Evolutionary conservation across 495 filamentous ascomycete species (phyloP), one percentile per base, ranked within the genome.

Genomic region (Parathielavia appendiculata): DNA sequence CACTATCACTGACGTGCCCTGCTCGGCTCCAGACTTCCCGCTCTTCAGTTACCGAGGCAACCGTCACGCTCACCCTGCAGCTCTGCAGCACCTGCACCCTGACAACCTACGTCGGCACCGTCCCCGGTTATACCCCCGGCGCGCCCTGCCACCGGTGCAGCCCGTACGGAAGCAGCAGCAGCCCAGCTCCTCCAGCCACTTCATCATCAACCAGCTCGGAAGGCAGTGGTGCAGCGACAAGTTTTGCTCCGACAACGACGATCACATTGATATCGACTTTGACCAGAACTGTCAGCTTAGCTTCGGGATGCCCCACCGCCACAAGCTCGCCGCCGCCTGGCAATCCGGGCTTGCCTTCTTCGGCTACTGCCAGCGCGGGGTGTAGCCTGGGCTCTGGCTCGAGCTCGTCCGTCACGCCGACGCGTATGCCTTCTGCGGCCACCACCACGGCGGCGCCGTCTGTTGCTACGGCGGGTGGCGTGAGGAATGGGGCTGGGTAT

Each of bases 91-190:
- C 62, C 36, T 72, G 69, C 58, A 43, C 61, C 0, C 48, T 57
- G 7, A 59, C 68, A 0, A 69, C 61, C 4, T 69, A 69, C 50
- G 56, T 62, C 22, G 68, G 68, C 8, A 63, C 66, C 5, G 63
- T 72, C 1, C 70, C 70, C 2, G 70, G 70, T 0, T 69, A 67
- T 44, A 67, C 63, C 0, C 70, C 70, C 2, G 68, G 70, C 13
- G 55, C 44, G 4, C 58, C 63, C 4, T 72, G 70, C 58, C 57
- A 72, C 30, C 63, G 58, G 9, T 72, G 70, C 54, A 59, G 23
- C 8, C 59, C 63, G 1, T 66, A 62, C 32, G 9, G 32, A 12
- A 17, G 14, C 9, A 7, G 32, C 16, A 17, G 14, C 9, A 39
- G n/a, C 22, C 16, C 45, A 14, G 10, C 50, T 26, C 13, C 34